Base-by-base conservation (phyloP, 2,329 filamentous ascomycete genomes). In the Furcasterigmium sp. region DNA sequence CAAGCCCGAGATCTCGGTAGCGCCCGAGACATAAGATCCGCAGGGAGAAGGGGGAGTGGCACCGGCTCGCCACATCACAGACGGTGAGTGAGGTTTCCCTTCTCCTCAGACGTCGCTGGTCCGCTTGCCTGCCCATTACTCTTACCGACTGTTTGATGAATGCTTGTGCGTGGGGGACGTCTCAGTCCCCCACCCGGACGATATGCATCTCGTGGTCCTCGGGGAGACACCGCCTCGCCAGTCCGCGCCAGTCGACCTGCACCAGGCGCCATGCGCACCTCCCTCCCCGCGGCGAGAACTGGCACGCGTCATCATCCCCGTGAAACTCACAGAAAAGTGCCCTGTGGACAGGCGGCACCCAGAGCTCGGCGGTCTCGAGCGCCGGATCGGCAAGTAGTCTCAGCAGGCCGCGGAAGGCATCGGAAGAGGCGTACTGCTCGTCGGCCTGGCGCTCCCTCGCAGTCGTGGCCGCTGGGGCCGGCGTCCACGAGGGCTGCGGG, bases 361-460 rank as follows among this genome's bases (percentile, higher is more conserved):
- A 56, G 21, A 75, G 50, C 44, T 62, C 56, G 13, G 64, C 67
- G 34, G 49, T 58, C 38, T 67, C 56, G 28, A 75, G 56, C 37
- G 72, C 65, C 38, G 72, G 71, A 45, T 75, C 71, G 34, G 62
- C 55, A 42, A 76, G 52, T 15, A 75, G 53, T 41, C 57, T 55
- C 37, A 74, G 50, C 8, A 75, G 49, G 3, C 62, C 59, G 44
- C 35, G 45, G 37, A 50, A 50, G 8, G 48, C 43, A 14, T 44
- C 39, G 3, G 48, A 48, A n/a, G 43, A 39, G 2, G 43, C 32
- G 29, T 46, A 50, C 38, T 46, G 46, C 2, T 38, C 41, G 18
- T 46, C 46, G 4, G 38, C 56, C 11, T 45, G 42, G 3, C 42
- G 35, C 9, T 46, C n/a, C n/a, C n/a, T n/a, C n/a, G n/a, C n/a